Evolutionary conservation across 2,329 filamentous ascomycete genomes (phyloP), one percentile per base, ranked within the genome.

Genomic region (Zopfia rhizophila): DNA sequence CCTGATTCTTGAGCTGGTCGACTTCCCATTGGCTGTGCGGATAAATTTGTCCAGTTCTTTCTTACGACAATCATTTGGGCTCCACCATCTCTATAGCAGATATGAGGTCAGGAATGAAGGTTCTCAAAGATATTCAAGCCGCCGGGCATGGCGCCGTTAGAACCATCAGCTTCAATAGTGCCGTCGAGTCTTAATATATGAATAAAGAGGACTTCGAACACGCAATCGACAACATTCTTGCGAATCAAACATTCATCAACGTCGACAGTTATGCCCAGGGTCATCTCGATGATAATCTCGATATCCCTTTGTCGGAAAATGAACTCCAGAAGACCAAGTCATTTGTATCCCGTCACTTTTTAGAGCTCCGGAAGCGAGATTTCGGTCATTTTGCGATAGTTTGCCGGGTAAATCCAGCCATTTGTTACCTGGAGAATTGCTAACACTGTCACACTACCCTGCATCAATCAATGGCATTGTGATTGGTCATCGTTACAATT

Each of bases 281-380:
- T 10, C 25, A 41, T 30, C 4, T 41, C 14, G 38, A 41, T 25
- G 24, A 8, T 7, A 41, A 41, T 21, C 19, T 41, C 5, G 25
- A 41, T 7, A 46, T 46, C 5, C 37, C 32, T 13, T 36, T 49
- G 2, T 17, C 42, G 5, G 42, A 32, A 5, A 23, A 46, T 19
- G 36, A 28, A 5, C 28, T 43, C 8, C 13, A 14, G 14, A 14
- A 8, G 10, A 12, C 8, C 28, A 43, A 25, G 29, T 43, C 7
- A 33, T 41, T 27, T 41, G 11, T 19, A 12, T 41, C n/a, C 38
- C 38, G 12, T n/a, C 38, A 8, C 27, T 41, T 5, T 32, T 41
- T 27, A 11, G 17, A 31, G 38, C 30, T 22, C n/a, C 11, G 11
- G 24, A 13, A 22, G 8, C 12, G 4, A 16, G 38, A n/a, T n/a